These are phyloP conservation scores for Cladosporium austrohemisphaericum DNA, from an alignment of 2,329 filamentous ascomycete species.

Conservation along the genomic window DNA sequence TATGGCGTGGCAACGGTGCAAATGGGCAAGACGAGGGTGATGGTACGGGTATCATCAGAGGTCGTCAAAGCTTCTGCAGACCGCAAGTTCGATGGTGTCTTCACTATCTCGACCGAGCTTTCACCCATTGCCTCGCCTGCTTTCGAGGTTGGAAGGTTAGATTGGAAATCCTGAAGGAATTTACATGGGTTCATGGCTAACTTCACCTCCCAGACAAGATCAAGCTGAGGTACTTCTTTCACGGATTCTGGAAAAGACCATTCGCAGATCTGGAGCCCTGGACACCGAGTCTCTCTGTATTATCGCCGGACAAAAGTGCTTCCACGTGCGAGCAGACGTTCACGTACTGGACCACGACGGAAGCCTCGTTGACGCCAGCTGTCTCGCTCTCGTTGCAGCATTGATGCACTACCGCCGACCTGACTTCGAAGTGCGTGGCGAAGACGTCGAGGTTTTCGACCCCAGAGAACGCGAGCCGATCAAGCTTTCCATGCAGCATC, in stretches of 20 bases:
- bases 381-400: constrained; percentile 81
- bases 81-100: constrained; percentile 91
- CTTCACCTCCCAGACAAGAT: constrained; percentile 27
- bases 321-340: constrained; percentile 84
- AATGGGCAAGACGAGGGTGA: constrained; percentile 85
- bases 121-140: constrained; percentile 87
- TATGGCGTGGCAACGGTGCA: constrained; percentile 85
- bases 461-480: constrained; percentile 84
- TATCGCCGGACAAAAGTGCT: constrained; percentile 84
- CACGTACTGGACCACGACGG: constrained; percentile 91
- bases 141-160: constrained; percentile 76
- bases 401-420: constrained; percentile 88
- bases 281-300: constrained; percentile 96
- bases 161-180: too few species aligned
- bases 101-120: constrained; percentile 86
- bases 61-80: constrained; percentile 81
- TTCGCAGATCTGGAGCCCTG: constrained; percentile 85
- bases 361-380: constrained; percentile 80
- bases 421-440: constrained; percentile 81
- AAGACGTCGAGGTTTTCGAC: constrained; percentile 78
- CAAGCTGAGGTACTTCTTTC: constrained; percentile 74
- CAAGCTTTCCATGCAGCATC: constrained; percentile 83
- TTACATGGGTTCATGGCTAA: constrained; percentile 30
- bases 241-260: constrained; percentile 85
- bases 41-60: constrained; percentile 82